phyloP scores from a whole-genome alignment of 2,329 filamentous ascomycete genomes.

The Ceratocystis cacaofunesta region DNA sequence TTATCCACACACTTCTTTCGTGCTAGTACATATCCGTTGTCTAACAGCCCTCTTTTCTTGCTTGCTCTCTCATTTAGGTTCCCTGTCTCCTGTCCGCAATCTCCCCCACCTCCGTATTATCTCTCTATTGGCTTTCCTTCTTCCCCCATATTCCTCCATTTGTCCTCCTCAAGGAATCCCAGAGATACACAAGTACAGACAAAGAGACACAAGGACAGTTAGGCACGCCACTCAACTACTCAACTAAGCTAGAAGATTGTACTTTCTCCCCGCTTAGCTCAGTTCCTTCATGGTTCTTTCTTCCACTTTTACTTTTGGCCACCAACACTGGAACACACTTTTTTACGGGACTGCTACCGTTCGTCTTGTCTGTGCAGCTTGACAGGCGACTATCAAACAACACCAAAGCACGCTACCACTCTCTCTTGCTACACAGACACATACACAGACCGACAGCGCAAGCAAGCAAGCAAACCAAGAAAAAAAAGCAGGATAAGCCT shows the following conservation, averaged over 20 bases:
- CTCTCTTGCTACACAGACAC: background rate
- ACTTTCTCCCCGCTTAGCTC: background rate
- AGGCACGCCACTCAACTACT: background rate
- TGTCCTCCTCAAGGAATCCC: background rate
- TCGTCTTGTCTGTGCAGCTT: background rate
- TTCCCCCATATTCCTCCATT: background rate
- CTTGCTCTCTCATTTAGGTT: background rate
- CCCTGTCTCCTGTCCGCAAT: background rate
- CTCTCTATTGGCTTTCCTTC: background rate
- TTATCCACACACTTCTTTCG: background rate
- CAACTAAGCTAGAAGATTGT: background rate
- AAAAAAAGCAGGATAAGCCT: background rate
- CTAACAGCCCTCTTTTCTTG: background rate
- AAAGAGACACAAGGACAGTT: background rate
- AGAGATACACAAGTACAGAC: background rate
- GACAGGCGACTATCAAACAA: background rate
- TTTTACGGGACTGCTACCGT: background rate
- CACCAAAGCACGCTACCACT: background rate
- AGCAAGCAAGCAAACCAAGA: background rate
- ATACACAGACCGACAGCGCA: background rate
- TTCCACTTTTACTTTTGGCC: background rate
- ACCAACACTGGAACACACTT: background rate
- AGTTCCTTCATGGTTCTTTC: conserved; percentile 4
- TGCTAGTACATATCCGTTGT: background rate
- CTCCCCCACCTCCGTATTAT: background rate